Conservation (phyloP, 352 stramenopile genomes). For the Phytophthora lateralis region DNA sequence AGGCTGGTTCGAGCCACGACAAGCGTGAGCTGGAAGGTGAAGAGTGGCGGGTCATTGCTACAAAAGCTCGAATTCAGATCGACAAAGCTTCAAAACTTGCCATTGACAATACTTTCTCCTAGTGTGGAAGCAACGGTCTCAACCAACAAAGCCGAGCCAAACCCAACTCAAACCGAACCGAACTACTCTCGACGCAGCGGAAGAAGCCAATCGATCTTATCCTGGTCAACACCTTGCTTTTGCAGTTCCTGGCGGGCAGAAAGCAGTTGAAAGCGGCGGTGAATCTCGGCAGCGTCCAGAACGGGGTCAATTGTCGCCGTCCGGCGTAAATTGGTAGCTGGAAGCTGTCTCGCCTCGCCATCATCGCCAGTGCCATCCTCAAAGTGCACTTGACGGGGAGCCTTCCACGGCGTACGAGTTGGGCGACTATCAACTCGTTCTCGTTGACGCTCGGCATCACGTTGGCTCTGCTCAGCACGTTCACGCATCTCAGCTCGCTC, state of each 20-base stretch:
- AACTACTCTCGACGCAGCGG: slow-evolving; percentile 14
- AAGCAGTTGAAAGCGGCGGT: slow-evolving; percentile 20
- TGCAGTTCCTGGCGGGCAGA: slow-evolving; percentile 7
- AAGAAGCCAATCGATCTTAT: slow-evolving; percentile 21
- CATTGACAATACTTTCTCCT: slow-evolving; percentile 26
- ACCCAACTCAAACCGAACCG: not conserved
- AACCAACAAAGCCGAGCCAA: slow-evolving; percentile 22
- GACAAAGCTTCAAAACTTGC: slow-evolving; percentile 19
- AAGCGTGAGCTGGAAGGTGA: slow-evolving; percentile 3
- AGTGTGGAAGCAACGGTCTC: slow-evolving; percentile 18
- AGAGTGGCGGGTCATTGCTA: slow-evolving; percentile 4
- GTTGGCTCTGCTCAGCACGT: not conserved
- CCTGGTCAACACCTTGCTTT: slow-evolving; percentile 9
- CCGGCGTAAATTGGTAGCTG: slow-evolving; percentile 1
- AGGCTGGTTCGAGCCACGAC: slow-evolving; percentile 15
- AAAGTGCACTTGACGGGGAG: not conserved
- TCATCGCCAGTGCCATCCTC: not conserved
- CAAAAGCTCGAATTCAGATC: slow-evolving; percentile 1
- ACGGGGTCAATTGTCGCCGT: not conserved
- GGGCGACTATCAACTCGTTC: not conserved
- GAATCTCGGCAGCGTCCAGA: slow-evolving; percentile 23
- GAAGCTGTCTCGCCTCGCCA: not conserved
- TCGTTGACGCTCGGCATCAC: too few relatives aligned
- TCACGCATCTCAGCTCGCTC: slow-evolving; percentile 19
- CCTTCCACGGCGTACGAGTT: not conserved